These are phyloP conservation scores for Acanthamoeba polyphaga DNA, from an alignment of 208 protist genomes.

Conservation along the genomic window DNA sequence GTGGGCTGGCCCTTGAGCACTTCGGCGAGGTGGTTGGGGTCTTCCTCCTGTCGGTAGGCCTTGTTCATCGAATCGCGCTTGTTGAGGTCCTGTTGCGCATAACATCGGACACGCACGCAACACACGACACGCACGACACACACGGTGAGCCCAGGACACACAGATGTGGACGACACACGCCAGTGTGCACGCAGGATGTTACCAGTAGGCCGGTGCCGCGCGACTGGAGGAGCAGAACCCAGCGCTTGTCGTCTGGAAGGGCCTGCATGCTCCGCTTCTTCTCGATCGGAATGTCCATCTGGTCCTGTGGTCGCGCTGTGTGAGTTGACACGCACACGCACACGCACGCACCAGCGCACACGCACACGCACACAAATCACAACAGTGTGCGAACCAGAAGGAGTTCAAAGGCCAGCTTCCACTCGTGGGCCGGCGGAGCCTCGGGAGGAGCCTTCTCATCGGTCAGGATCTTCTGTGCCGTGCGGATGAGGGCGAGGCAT, in stretches of 20 bases:
- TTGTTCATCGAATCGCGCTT: slow-evolving; percentile 58
- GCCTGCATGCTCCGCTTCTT: slow-evolving; percentile 63
- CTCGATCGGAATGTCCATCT: slow-evolving; percentile 73
- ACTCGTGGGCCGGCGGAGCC: slow-evolving; percentile 28
- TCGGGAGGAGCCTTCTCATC: slow-evolving; percentile 46
- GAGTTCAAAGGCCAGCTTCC: slow-evolving; percentile 74
- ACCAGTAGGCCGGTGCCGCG: slow-evolving; percentile 49
- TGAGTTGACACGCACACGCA: not conserved
- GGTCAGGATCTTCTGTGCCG: slow-evolving; percentile 53
- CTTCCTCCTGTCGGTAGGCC: slow-evolving; percentile 33
- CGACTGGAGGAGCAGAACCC: slow-evolving; percentile 70
- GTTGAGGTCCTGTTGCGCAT: slow-evolving; percentile 18
- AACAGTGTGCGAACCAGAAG: slow-evolving; percentile 2
- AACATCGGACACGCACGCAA: too few relatives aligned
- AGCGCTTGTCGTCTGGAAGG: slow-evolving; percentile 55
- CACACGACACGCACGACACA: not conserved
- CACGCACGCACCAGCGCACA: not conserved
- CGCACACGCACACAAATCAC: too few relatives aligned
- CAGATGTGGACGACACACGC: not conserved
- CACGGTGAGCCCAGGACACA: not conserved
- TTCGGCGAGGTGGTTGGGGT: slow-evolving; percentile 56
- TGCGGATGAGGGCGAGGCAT: slow-evolving; percentile 26
- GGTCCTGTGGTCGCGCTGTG: slow-evolving; percentile 48
- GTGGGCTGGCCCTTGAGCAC: slow-evolving; percentile 43
- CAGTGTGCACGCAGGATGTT: not conserved